Evolutionary conservation across 345 rosid species (phyloP).

Genomic region (Eutrema japonicum): DNA sequence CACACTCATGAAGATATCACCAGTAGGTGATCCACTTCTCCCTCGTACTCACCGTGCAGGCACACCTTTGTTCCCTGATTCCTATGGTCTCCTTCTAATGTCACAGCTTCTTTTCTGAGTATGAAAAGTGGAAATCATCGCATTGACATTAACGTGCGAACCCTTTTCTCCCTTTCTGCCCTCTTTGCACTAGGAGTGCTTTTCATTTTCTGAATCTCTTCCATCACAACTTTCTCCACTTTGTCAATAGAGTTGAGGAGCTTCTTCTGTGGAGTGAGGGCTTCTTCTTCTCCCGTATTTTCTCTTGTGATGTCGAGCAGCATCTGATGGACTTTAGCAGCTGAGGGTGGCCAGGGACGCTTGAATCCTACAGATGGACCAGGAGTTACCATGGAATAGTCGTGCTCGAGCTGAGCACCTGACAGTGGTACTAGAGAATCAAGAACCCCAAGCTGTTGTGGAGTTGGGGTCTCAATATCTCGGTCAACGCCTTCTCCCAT

Average conservation of each 20-base stretch:
- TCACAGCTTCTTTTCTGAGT: not conserved
- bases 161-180: constrained; percentile 67
- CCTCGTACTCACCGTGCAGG: constrained; percentile 42
- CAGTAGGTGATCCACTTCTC: constrained; percentile 39
- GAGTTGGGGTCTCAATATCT: constrained; percentile 52
- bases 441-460: constrained; percentile 43
- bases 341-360: constrained; percentile 52
- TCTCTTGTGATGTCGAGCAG: constrained; percentile 56
- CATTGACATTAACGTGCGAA: constrained; percentile 79
- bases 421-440: constrained; percentile 50
- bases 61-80: constrained; percentile 23
- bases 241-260: constrained; percentile 80
- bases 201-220: constrained; percentile 70
- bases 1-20: constrained; percentile 29
- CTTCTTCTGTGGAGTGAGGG: constrained; percentile 83
- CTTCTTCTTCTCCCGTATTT: constrained; percentile 49
- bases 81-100: constrained; percentile 31
- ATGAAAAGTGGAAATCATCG: constrained; percentile 44
- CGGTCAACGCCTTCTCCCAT: constrained; percentile 62
- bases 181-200: constrained; percentile 76
- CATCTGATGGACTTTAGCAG: constrained; percentile 60
- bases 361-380: constrained; percentile 48
- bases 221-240: constrained; percentile 77
- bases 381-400: constrained; percentile 51
- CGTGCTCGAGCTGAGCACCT: constrained; percentile 52